phyloP scores from a whole-genome alignment of 164 flowering plant genomes.

The Chloranthus sessilifolius region DNA sequence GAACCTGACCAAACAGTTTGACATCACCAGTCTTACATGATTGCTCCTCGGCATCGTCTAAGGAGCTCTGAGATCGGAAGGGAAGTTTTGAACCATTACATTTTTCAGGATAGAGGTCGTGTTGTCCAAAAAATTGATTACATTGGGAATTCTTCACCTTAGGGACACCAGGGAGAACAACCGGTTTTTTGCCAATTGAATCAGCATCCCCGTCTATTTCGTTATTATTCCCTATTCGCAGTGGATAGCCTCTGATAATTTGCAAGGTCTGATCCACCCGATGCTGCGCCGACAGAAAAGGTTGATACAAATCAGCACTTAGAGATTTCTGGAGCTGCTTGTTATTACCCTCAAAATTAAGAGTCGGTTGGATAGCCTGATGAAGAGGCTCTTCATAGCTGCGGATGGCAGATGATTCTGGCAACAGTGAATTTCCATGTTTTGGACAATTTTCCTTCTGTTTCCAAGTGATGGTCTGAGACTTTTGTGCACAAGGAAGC shows the following conservation, averaged over 20 bases:
- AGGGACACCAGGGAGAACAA: constrained; percentile 18
- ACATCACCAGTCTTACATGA: constrained; percentile 52
- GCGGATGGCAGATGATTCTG: constrained; percentile 17
- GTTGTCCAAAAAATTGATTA: constrained; percentile 15
- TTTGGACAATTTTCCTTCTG: constrained; percentile 20
- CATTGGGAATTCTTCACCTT: constrained; percentile 14
- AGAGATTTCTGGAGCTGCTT: constrained; percentile 14
- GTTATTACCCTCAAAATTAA: constrained; percentile 21
- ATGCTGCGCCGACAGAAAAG: constrained; percentile 11
- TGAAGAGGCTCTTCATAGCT: constrained; percentile 9
- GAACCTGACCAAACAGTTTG: constrained; percentile 79
- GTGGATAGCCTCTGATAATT: constrained; percentile 38
- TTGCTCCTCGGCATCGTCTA: constrained; percentile 40
- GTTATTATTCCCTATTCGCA: constrained; percentile 27
- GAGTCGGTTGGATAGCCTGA: constrained; percentile 15
- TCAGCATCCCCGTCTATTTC: constrained; percentile 30
- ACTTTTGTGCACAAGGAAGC: constrained; percentile 16
- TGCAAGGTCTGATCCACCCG: constrained; percentile 27
- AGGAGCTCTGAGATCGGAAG: constrained; percentile 25
- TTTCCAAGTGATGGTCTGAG: constrained; percentile 20
- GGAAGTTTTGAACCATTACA: constrained; percentile 30
- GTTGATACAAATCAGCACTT: constrained; percentile 17
- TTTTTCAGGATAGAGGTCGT: no score
- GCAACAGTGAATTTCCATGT: constrained; percentile 6
- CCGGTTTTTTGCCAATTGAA: constrained; percentile 11